Evolutionary conservation across 257 asterid species (phyloP).

Genomic region (Solanum pinnatisectum): DNA sequence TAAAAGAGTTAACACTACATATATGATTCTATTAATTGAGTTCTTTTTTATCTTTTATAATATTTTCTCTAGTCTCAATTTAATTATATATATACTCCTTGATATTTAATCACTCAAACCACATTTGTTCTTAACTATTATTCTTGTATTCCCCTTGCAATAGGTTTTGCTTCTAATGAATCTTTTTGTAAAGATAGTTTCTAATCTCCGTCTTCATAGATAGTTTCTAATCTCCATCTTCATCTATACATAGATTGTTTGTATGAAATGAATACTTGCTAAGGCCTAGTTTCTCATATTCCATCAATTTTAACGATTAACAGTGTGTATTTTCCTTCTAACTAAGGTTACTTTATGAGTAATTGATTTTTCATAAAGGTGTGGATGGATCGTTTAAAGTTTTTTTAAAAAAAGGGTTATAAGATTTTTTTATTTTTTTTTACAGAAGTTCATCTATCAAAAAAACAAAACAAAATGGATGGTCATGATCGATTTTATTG

Average conservation of each 20-base stretch:
- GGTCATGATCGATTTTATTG: not conserved
- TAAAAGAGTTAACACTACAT: too few species aligned
- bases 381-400: not conserved
- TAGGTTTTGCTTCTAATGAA: too few species aligned
- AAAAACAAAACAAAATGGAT: not conserved
- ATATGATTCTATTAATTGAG: not conserved
- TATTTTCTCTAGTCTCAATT: not conserved
- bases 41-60: too few species aligned
- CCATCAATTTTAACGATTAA: too few species aligned
- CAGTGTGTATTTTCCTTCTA: not conserved
- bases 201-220: not conserved
- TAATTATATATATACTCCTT: not conserved
- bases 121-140: too few species aligned
- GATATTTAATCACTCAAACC: not conserved
- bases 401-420: not conserved
- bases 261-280: not conserved
- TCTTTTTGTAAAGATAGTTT: too few species aligned
- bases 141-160: not conserved
- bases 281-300: not conserved
- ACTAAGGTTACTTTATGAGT: not conserved
- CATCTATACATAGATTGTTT: too few species aligned
- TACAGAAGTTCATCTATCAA: not conserved
- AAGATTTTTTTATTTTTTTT: not conserved
- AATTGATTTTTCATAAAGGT: not conserved
- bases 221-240: not conserved